Conservation (phyloP, 108 stramenopile genomes). For the Thalassiosira profunda region DNA sequence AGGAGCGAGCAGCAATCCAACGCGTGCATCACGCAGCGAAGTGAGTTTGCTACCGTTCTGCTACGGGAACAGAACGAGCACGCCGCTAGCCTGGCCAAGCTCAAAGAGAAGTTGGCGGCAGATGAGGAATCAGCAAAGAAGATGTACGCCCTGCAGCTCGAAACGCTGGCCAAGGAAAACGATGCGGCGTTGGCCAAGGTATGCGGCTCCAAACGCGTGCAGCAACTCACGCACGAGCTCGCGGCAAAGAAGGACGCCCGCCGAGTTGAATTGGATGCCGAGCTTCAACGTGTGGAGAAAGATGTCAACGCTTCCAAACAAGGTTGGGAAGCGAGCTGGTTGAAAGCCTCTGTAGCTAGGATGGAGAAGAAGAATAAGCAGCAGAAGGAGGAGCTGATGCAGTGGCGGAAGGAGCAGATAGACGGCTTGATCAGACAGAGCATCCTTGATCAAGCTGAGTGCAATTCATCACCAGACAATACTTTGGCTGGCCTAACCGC, state of each 20-base stretch:
- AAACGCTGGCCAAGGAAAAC: constrained; percentile 19
- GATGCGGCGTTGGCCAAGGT: constrained; percentile 18
- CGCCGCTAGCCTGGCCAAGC: constrained; percentile 12
- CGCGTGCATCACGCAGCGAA: constrained; percentile 15
- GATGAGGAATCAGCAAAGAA: constrained; percentile 38
- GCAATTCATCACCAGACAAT: neutral
- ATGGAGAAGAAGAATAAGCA: constrained; percentile 18
- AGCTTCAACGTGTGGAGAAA: constrained; percentile 18
- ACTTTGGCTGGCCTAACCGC: neutral
- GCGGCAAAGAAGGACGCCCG: constrained; percentile 1
- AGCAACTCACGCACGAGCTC: constrained; percentile 4
- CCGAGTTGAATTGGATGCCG: constrained; percentile 6
- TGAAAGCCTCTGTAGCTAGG: constrained; percentile 9
- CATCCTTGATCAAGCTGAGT: constrained; percentile 8
- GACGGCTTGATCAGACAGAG: constrained; percentile 24
- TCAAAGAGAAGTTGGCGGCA: constrained; percentile 19
- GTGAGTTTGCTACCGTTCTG: constrained; percentile 21
- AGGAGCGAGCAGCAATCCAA: constrained; percentile 21
- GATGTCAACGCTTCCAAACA: constrained; percentile 2
- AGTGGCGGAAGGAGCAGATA: constrained; percentile 18
- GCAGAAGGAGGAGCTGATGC: neutral
- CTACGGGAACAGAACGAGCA: constrained; percentile 15
- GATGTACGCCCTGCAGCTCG: constrained; percentile 6
- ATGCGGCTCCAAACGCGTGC: neutral
- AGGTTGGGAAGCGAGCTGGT: constrained; percentile 30